A percentile compares a stretch with the other conserved stretches of the same genome.
Evolutionary conservation across 805 yeast species (phyloP).

Genomic region (Metschnikowia matae): DNA sequence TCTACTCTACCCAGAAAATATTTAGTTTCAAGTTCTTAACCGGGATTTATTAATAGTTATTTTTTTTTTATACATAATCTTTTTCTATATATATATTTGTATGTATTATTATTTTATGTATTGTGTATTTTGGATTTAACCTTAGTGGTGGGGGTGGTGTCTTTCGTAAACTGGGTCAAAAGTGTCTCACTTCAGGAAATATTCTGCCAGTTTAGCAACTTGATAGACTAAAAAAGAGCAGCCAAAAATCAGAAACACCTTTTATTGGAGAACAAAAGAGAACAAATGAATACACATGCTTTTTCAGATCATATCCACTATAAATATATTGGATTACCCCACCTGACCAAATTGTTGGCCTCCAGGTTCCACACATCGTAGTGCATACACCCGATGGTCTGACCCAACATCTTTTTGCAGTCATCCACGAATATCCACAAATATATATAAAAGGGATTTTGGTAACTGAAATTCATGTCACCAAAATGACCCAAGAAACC

Average conservation of each 20-base stretch:
- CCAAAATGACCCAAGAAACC: neutral
- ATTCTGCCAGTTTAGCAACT: no score
- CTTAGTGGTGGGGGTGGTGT: neutral
- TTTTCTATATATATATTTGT: no score
- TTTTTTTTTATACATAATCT: no score
- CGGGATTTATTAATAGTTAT: no score
- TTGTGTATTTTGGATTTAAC: no score
- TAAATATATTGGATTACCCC: neutral
- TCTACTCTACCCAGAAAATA: no score
- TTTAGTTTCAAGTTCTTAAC: no score
- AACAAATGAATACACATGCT: neutral
- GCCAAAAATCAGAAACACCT: neutral
- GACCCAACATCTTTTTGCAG: neutral
- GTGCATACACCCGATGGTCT: neutral
- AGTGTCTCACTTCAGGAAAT: neutral
- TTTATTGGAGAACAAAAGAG: neutral
- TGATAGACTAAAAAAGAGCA: neutral
- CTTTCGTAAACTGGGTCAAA: neutral
- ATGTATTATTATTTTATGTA: no score
- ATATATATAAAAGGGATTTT: neutral
- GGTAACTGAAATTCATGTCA: no score
- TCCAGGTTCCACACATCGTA: neutral
- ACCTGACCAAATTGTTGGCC: neutral
- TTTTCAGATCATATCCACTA: neutral
- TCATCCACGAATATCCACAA: neutral